Percentiles rank a stretch among this genome's conserved stretches.
Evolutionary conservation across 2,329 filamentous ascomycete genomes (phyloP).

Genomic region (Epichloe hybrida): DNA sequence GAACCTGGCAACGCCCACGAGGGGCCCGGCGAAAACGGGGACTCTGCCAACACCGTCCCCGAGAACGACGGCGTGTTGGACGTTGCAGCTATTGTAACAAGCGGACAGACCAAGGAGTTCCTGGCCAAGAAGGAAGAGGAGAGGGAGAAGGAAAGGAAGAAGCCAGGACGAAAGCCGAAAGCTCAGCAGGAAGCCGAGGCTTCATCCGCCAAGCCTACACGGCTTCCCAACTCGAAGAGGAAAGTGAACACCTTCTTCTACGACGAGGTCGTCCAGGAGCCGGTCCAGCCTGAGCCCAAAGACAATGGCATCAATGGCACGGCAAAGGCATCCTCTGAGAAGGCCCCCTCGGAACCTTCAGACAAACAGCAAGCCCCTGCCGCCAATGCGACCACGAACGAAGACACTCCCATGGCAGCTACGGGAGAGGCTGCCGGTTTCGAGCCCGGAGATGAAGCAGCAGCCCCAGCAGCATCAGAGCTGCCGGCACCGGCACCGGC

Average conservation of each 20-base stretch:
- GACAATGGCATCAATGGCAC: conserved; percentile 12
- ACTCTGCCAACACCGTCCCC: conserved; percentile 20
- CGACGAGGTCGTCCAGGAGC: conserved; percentile 51
- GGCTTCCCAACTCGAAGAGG: conserved; percentile 60
- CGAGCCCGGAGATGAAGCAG: conserved; percentile 4
- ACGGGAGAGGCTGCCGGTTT: neutral
- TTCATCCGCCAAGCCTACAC: conserved; percentile 38
- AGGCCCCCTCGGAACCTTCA: neutral
- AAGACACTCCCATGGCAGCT: neutral
- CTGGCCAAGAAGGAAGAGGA: conserved; percentile 73
- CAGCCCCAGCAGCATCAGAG: conserved; percentile 4
- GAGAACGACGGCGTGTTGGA: conserved; percentile 64
- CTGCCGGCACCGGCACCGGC: neutral
- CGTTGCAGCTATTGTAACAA: conserved; percentile 72
- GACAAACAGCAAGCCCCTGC: conserved; percentile 1
- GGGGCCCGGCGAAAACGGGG: conserved; percentile 24
- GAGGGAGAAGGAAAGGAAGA: conserved; percentile 64
- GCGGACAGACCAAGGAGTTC: conserved; percentile 70
- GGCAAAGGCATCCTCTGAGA: conserved; percentile 7
- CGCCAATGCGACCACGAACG: neutral
- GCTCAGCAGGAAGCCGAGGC: conserved; percentile 39
- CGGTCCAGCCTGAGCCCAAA: conserved; percentile 27
- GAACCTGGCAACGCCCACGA: conserved; percentile 16
- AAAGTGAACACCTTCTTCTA: conserved; percentile 58
- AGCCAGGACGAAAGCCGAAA: conserved; percentile 38